Conservation (phyloP, 495 filamentous ascomycete species). For the Parachaetomium inaequale region DNA sequence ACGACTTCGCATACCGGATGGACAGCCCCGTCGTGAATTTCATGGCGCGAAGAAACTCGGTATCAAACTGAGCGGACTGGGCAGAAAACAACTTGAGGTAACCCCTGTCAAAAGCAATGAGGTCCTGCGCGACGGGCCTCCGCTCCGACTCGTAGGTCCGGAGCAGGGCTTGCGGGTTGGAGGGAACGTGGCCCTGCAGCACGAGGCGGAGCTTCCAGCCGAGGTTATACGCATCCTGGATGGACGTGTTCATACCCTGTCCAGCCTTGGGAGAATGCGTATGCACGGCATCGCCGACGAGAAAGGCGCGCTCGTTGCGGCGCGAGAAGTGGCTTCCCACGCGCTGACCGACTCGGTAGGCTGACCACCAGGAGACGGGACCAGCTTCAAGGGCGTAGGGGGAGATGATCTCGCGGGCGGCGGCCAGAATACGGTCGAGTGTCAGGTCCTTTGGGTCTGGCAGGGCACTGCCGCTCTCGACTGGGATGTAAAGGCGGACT, state of each 20-base stretch:
- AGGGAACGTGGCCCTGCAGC: slow-evolving; percentile 45
- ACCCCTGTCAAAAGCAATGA: slow-evolving; percentile 68
- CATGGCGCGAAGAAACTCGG: slow-evolving; percentile 27
- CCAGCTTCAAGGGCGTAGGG: slow-evolving; percentile 55
- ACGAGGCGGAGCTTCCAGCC: slow-evolving; percentile 71
- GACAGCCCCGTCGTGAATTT: slow-evolving; percentile 41
- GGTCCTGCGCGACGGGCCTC: slow-evolving; percentile 62
- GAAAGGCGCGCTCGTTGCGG: slow-evolving; percentile 56
- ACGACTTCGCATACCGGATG: slow-evolving; percentile 17
- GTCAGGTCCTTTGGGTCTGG: slow-evolving; percentile 48
- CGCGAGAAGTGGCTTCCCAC: slow-evolving; percentile 62
- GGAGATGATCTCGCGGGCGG: slow-evolving; percentile 55
- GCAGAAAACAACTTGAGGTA: slow-evolving; percentile 50
- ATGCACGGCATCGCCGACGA: slow-evolving; percentile 61
- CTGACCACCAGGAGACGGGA: slow-evolving; percentile 35
- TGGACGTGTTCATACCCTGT: slow-evolving; percentile 71
- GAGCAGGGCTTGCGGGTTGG: slow-evolving; percentile 48
- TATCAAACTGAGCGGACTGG: slow-evolving; percentile 39
- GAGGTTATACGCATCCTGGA: slow-evolving; percentile 68
- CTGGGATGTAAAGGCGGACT: slow-evolving; percentile 65
- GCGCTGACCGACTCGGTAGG: slow-evolving; percentile 68
- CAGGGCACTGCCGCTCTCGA: slow-evolving; percentile 42
- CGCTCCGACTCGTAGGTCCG: slow-evolving; percentile 69
- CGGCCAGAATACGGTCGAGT: slow-evolving; percentile 53
- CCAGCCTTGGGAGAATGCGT: slow-evolving; percentile 69